Base-by-base conservation (phyloP, 2,329 filamentous ascomycete genomes). In the Aspergillus caelatus region DNA sequence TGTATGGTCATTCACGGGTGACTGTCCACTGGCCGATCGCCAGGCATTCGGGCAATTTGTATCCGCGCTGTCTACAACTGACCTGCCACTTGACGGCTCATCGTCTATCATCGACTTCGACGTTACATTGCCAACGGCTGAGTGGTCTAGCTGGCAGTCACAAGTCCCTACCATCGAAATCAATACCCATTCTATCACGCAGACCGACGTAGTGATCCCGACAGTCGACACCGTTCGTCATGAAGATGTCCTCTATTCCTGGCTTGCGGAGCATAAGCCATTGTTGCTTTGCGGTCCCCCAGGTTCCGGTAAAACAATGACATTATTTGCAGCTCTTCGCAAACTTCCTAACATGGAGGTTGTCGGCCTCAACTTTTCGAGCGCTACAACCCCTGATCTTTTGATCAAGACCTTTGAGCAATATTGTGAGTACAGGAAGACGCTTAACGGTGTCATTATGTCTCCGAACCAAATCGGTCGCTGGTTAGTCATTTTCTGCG, bases 251-350 rank as follows among this genome's bases (percentile, higher is more conserved):
- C 85, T 99, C 19, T 99, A 99, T 82, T 99, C 96, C 4, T 99
- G 95, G 95, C 88, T 99, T 52, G 95, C 96, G 19, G 95, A 99
- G 78, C 95, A 99, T 77, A 99, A 99, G 82, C 95, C 96, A 14
- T 84, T 99, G 21, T 84, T 99, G 58, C 90, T 99, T 19, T 99
- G 95, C 77, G 96, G 95, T 78, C 96, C 95, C 75, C 95, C 95
- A 63, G 95, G 95, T 82, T 99, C 95, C 58, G 95, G 95, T 84
- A 99, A 99, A 83, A 99, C 95, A 5, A 99, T 99, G 95, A 99
- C 95, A 12, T 84, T 99, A 14, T 99, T 99, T 83, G 97, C 94
- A 76, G 95, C 95, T 39, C 87, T 99, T 60, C 90, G 95, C 68
- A 99, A 99, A 80, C 84, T 99, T 62, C 94, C 94, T 4, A 97